Percentiles rank a stretch among this genome's conserved stretches.
phyloP scores from a whole-genome alignment of 2,329 filamentous ascomycete genomes.

The Didymella sp. region DNA sequence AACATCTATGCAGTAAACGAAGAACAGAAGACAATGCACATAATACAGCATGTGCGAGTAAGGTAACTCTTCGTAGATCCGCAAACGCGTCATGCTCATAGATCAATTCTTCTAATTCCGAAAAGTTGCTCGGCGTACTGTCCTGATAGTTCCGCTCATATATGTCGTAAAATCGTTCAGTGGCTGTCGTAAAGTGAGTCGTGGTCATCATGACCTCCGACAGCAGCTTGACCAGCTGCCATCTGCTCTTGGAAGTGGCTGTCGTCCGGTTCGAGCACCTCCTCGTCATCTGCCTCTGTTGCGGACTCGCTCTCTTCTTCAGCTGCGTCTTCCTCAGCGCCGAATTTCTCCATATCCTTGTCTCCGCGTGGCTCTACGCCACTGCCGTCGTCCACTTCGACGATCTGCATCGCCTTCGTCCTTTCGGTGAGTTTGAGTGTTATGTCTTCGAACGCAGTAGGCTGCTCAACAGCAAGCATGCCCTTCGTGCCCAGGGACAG shows the following conservation, averaged over 20 bases:
- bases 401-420: constrained; percentile 25
- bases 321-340: not conserved
- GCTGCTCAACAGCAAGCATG: constrained; percentile 68
- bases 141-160: not conserved
- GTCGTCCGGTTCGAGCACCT: constrained; percentile 13
- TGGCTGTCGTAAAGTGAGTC: constrained; percentile 33
- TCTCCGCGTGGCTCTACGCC: not conserved
- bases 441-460: constrained; percentile 52
- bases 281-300: constrained; percentile 11
- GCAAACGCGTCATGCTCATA: not conserved
- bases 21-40: not conserved
- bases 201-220: constrained; percentile 21
- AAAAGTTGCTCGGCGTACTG: not conserved
- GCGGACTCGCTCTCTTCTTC: constrained; percentile 2
- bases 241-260: constrained; percentile 38
- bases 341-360: not conserved
- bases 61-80: not conserved
- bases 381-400: constrained; percentile 20
- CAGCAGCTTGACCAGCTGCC: constrained; percentile 22
- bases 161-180: constrained; percentile 19
- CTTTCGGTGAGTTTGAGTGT: constrained; percentile 34
- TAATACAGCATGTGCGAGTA: not conserved
- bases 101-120: not conserved
- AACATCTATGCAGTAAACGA: not conserved
- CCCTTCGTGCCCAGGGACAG: constrained; percentile 62